Percentiles rank a stretch among this genome's conserved stretches.
Evolutionary conservation across 1,284 basidiomycete species (phyloP).

Genomic region (Fistulina hepatica): DNA sequence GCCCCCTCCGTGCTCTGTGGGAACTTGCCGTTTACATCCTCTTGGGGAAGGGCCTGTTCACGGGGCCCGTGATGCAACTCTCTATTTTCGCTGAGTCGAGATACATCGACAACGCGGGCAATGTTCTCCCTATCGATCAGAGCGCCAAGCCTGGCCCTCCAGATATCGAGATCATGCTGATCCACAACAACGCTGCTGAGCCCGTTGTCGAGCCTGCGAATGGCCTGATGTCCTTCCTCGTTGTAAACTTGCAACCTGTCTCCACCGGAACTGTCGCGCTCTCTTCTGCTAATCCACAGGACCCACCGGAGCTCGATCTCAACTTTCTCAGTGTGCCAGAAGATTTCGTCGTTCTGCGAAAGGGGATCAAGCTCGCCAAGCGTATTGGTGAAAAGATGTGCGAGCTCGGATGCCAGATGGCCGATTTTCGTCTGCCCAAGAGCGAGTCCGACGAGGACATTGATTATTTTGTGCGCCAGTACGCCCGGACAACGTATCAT

Average conservation of each 20-base stretch:
- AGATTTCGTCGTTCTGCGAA: constrained; percentile 26
- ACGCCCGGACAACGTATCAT: constrained; percentile 12
- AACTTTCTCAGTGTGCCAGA: constrained; percentile 26
- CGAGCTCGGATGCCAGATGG: constrained; percentile 16
- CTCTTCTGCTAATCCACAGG: background rate
- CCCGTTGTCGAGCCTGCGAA: background rate
- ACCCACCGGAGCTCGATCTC: constrained; percentile 8
- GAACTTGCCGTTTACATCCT: constrained; percentile 9
- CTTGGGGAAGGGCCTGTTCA: constrained; percentile 3
- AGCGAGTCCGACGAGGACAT: constrained; percentile 16
- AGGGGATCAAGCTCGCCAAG: constrained; percentile 28
- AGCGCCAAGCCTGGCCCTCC: background rate
- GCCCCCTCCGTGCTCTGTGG: constrained; percentile 1
- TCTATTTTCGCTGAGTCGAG: constrained; percentile 9
- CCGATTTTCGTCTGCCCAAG: constrained; percentile 17
- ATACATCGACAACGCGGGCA: constrained; percentile 1
- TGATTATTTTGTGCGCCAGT: constrained; percentile 5
- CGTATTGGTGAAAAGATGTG: constrained; percentile 28
- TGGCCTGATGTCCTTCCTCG: constrained; percentile 11
- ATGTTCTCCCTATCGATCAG: background rate
- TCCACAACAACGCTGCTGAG: constrained; percentile 3
- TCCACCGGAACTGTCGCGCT: constrained; percentile 6
- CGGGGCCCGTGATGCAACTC: background rate
- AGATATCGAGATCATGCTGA: constrained; percentile 11
- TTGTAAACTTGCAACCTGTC: constrained; percentile 8